phyloP scores from a whole-genome alignment of 2,329 filamentous ascomycete genomes.

The Trichoderma brevicompactum region DNA sequence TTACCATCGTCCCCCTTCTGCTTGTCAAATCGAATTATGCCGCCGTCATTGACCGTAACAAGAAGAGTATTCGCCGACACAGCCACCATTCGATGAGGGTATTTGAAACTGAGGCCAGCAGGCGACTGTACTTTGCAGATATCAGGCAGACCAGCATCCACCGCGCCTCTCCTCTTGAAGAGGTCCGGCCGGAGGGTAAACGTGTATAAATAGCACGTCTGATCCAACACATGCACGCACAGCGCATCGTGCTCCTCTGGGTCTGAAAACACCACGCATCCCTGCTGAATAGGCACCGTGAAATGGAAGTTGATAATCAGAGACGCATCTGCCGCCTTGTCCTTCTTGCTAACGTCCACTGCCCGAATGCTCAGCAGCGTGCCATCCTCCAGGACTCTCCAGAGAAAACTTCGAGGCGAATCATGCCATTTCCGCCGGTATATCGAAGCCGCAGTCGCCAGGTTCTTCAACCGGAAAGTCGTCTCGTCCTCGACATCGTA shows the following conservation, averaged over 20 bases:
- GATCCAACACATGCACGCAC: conserved; percentile 78
- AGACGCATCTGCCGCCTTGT: conserved; percentile 68
- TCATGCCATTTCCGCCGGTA: conserved; percentile 79
- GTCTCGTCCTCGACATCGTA: conserved; percentile 67
- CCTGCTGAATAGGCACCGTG: conserved; percentile 70
- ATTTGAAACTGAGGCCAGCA: conserved; percentile 74
- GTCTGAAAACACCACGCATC: conserved; percentile 84
- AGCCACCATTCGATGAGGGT: conserved; percentile 80
- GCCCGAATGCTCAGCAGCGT: conserved; percentile 81
- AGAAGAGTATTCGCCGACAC: conserved; percentile 74
- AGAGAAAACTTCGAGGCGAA: conserved; percentile 84
- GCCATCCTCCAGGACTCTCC: conserved; percentile 83
- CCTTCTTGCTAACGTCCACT: conserved; percentile 76
- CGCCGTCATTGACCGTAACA: conserved; percentile 79
- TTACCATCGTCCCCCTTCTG: conserved; percentile 54
- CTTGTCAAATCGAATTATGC: conserved; percentile 71
- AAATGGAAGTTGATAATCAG: conserved; percentile 81
- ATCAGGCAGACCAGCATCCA: conserved; percentile 74
- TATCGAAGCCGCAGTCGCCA: conserved; percentile 79
- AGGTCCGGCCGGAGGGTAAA: conserved; percentile 82
- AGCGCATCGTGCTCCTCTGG: conserved; percentile 76
- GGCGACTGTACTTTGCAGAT: conserved; percentile 76
- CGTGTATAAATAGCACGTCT: conserved; percentile 78
- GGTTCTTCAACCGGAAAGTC: conserved; percentile 70
- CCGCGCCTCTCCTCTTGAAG: conserved; percentile 71